Base-by-base conservation (phyloP, 345 rosid species). In the Psidium friedrichsthalianum region DNA sequence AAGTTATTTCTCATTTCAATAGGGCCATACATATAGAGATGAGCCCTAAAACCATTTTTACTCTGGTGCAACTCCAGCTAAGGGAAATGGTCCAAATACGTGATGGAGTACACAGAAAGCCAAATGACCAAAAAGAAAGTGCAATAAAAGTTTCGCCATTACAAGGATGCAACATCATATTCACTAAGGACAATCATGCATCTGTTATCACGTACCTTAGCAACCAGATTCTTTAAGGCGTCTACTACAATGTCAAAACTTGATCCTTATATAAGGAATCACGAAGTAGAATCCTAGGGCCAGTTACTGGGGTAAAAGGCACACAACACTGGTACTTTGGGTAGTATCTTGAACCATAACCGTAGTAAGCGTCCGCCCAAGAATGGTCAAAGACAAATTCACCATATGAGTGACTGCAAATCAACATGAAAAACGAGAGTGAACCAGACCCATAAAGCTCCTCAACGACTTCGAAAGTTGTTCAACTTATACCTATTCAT, bases 301-400 rank as follows among this genome's bases (percentile, higher is more conserved):
- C 99, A 87, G 99, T 91, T 54, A 97, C 98, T 0, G 98, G 99
- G 52, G 99, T 95, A 92, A 97, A 95, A 89, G 98, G 98, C 83
- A 97, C 98, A 92, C 99, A 97, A 47, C 94, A 94, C 87, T 97
- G 99, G 82, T 94, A 94, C 91, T 97, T 97, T 36, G 99, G 99
- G 90, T 97, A 97, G 88, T 95, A 95, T 92, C 95, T 90, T 84
- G 92, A 88, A 51, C 99, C 98, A 86, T 93, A 93, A 87, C 93
- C 90, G 40, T 95, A 92, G 91, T 95, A 97, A 36, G 99, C 99
- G 87, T 95, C 98, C 29, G 98, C 98, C 99, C 99, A 95, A 57
- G 98, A 89, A 91, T 97, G 93, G 88, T 97, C 98, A 78, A 97
- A 97, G 88, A 95, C 99, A 91, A 94, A 97, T 93, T 97, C 99